phyloP scores from a whole-genome alignment of 192 early-diverging fungal species.

The Chytriomyces hyalinus region DNA sequence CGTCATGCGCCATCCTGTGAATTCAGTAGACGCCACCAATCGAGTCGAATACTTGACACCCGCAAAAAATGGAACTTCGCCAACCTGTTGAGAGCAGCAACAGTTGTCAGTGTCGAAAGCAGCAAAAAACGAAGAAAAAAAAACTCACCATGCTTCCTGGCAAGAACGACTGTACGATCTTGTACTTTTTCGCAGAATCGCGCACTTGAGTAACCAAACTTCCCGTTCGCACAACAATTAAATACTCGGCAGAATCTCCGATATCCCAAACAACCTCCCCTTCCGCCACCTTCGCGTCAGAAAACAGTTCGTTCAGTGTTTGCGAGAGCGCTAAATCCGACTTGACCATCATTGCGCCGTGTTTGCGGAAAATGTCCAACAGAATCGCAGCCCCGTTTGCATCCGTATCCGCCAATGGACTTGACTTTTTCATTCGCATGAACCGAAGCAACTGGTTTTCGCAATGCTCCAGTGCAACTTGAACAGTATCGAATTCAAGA shows the following conservation, averaged over 20 bases:
- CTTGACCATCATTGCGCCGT: too few species aligned
- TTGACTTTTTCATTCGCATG: neutral
- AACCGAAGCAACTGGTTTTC: slow-evolving; percentile 79
- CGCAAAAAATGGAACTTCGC: slow-evolving; percentile 83
- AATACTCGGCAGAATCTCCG: slow-evolving; percentile 54
- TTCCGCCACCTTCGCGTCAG: neutral
- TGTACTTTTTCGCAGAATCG: slow-evolving; percentile 54
- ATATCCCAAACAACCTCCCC: slow-evolving; percentile 63
- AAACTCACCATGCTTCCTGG: slow-evolving; percentile 80
- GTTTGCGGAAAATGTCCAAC: too few species aligned
- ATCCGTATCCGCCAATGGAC: too few species aligned
- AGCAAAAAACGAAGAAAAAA: neutral
- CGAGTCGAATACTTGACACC: slow-evolving; percentile 42
- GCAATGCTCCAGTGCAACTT: slow-evolving; percentile 92
- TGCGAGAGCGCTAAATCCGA: too few species aligned
- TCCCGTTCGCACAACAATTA: slow-evolving; percentile 71
- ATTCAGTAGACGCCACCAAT: slow-evolving; percentile 61
- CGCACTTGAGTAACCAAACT: slow-evolving; percentile 50
- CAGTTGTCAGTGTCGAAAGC: neutral
- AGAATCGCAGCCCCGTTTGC: too few species aligned
- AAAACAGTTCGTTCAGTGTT: too few species aligned
- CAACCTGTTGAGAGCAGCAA: slow-evolving; percentile 45
- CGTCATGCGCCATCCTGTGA: slow-evolving; percentile 78
- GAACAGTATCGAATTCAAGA: slow-evolving; percentile 77
- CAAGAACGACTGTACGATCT: slow-evolving; percentile 80